Evolutionary conservation across 495 filamentous ascomycete genomes (phyloP).

Genomic region (Aspergillus mulundensis): DNA sequence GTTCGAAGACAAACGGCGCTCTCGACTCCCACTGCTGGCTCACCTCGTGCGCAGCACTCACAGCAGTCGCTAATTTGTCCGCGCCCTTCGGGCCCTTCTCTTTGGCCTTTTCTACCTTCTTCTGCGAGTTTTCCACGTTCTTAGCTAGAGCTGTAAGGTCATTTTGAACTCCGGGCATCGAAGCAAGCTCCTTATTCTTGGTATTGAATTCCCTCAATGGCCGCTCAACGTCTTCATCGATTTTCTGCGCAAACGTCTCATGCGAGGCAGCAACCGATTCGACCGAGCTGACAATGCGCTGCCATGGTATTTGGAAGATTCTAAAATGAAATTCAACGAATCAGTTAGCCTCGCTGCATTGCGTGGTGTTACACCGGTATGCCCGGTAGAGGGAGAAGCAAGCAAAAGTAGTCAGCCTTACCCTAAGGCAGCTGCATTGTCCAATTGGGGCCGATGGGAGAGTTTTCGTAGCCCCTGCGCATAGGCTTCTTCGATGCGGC

Average conservation of each 20-base stretch:
- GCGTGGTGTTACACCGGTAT: background rate
- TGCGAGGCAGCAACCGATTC: constrained; percentile 81
- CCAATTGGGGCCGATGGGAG: constrained; percentile 60
- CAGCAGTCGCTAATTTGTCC: constrained; percentile 73
- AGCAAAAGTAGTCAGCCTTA: constrained; percentile 39
- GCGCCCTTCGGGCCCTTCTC: constrained; percentile 76
- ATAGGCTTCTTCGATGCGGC: constrained; percentile 88
- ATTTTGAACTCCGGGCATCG: constrained; percentile 75
- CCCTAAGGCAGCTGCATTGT: constrained; percentile 78
- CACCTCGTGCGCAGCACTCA: constrained; percentile 69
- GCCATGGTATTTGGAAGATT: constrained; percentile 89
- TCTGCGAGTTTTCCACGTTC: constrained; percentile 77
- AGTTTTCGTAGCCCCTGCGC: constrained; percentile 80
- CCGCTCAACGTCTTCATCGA: constrained; percentile 87
- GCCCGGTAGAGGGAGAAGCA: background rate
- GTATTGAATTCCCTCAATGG: constrained; percentile 70
- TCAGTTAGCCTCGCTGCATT: background rate
- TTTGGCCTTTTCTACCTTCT: constrained; percentile 80
- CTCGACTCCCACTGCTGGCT: constrained; percentile 89
- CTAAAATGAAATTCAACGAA: constrained; percentile 38
- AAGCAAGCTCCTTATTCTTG: constrained; percentile 77
- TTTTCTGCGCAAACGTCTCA: constrained; percentile 72
- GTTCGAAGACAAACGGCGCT: constrained; percentile 93
- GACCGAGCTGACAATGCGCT: constrained; percentile 77
- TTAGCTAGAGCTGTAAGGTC: constrained; percentile 79